These are phyloP conservation scores for Paxillus involutus DNA, from an alignment of 768 basidiomycete genomes.

Conservation along the genomic window DNA sequence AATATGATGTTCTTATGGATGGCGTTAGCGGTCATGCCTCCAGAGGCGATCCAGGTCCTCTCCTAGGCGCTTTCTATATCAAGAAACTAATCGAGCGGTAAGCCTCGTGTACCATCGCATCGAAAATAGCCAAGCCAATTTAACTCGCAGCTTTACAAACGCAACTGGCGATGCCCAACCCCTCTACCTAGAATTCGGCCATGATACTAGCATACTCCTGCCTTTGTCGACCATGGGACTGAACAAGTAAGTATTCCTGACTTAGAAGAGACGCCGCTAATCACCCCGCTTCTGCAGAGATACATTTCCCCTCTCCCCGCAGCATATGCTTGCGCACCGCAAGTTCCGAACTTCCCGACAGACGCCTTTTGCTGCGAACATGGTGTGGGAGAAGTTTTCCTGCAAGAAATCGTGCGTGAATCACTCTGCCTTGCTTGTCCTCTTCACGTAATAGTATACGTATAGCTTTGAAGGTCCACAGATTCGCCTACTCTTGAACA, in stretches of 20 bases:
- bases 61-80: slow-evolving; percentile 39
- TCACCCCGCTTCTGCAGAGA: slow-evolving; percentile 26
- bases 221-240: slow-evolving; percentile 38
- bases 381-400: slow-evolving; percentile 43
- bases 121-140: not conserved
- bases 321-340: slow-evolving; percentile 27
- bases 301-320: slow-evolving; percentile 25
- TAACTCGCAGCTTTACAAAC: slow-evolving; percentile 32
- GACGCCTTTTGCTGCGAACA: slow-evolving; percentile 43
- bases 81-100: slow-evolving; percentile 40
- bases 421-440: not conserved
- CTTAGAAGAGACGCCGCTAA: not conserved
- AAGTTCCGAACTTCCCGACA: slow-evolving; percentile 39
- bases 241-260: slow-evolving; percentile 29
- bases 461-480: slow-evolving; percentile 34
- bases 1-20: slow-evolving; percentile 40
- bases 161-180: slow-evolving; percentile 30
- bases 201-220: slow-evolving; percentile 40
- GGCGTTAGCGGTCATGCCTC: slow-evolving; percentile 36
- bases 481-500: slow-evolving; percentile 43
- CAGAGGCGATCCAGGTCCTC: slow-evolving; percentile 31
- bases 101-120: not conserved
- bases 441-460: not conserved
- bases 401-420: slow-evolving; percentile 34
- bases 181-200: slow-evolving; percentile 43